These are phyloP conservation scores for Scheffersomyces insectosa DNA, from an alignment of 1,139 yeast species.

Conservation along the genomic window DNA sequence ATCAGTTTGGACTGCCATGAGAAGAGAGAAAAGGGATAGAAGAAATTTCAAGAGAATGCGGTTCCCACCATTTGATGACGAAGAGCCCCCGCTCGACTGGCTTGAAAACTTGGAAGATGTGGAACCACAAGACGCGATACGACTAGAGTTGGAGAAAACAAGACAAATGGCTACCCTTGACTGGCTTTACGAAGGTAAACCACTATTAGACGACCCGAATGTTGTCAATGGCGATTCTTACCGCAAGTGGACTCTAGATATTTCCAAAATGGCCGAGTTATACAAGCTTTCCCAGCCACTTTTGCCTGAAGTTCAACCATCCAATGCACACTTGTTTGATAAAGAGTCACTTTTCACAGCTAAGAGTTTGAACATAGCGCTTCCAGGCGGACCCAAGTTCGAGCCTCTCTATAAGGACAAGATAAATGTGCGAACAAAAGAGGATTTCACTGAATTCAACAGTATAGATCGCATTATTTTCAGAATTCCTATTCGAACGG, in stretches of 20 bases:
- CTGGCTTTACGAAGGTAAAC: constrained; percentile 82
- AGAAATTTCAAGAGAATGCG: constrained; percentile 87
- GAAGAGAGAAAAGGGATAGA: constrained; percentile 90
- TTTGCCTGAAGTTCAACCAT: constrained; percentile 55
- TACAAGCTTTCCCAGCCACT: constrained; percentile 70
- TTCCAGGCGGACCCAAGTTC: constrained; percentile 96
- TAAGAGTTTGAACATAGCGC: constrained; percentile 79
- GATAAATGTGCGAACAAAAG: constrained; percentile 57
- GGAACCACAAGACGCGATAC: constrained; percentile 71
- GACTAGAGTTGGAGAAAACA: constrained; percentile 58
- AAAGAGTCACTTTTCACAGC: constrained; percentile 82
- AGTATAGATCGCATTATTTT: constrained; percentile 84
- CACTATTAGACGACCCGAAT: constrained; percentile 57
- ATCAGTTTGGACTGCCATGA: constrained; percentile 87
- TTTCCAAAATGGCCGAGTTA: constrained; percentile 64
- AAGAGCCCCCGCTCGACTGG: constrained; percentile 90
- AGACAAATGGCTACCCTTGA: constrained; percentile 62
- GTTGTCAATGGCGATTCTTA: constrained; percentile 77
- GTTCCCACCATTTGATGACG: constrained; percentile 97
- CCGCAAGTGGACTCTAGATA: constrained; percentile 65
- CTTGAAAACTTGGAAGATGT: constrained; percentile 71
- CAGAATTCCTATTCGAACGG: constrained; percentile 74
- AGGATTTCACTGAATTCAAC: constrained; percentile 87
- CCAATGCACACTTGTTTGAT: constrained; percentile 67
- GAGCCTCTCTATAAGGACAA: constrained; percentile 78